Evolutionary conservation across 1,284 basidiomycete species (phyloP).

Genomic region (Ceratobasidium sp.): DNA sequence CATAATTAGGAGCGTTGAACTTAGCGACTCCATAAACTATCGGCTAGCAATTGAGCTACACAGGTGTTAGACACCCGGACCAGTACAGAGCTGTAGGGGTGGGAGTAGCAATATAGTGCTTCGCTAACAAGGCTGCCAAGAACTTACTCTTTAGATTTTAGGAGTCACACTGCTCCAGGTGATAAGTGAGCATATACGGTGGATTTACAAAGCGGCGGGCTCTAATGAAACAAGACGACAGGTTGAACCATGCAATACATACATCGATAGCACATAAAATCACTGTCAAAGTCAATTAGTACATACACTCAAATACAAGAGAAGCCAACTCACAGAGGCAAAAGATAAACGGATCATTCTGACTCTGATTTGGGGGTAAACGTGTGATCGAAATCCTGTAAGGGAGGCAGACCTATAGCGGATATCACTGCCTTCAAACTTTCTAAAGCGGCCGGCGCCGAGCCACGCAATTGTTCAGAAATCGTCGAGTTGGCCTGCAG

Average conservation of each 20-base stretch:
- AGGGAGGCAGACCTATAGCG: slow-evolving; percentile 39
- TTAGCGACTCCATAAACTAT: too few relatives aligned
- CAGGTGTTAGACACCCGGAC: too few relatives aligned
- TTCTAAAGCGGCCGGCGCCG: slow-evolving; percentile 23
- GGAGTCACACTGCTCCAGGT: too few relatives aligned
- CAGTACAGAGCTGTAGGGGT: too few relatives aligned
- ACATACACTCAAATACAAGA: not conserved
- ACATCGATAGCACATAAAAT: not conserved
- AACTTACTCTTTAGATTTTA: too few relatives aligned
- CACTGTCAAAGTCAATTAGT: not conserved
- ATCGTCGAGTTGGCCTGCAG: not conserved
- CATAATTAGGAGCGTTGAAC: too few relatives aligned
- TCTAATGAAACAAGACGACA: not conserved
- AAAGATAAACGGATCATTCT: not conserved
- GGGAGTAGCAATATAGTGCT: too few relatives aligned
- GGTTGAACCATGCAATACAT: not conserved
- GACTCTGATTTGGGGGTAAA: slow-evolving; percentile 19
- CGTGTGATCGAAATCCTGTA: slow-evolving; percentile 1
- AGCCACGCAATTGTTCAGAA: slow-evolving; percentile 16
- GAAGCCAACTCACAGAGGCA: not conserved
- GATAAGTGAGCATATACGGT: too few relatives aligned
- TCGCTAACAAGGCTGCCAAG: too few relatives aligned
- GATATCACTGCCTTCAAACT: slow-evolving; percentile 12
- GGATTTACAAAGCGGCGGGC: too few relatives aligned
- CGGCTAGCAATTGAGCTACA: too few relatives aligned